Conservation (phyloP, 345 rosid species). For the Punica granatum region DNA sequence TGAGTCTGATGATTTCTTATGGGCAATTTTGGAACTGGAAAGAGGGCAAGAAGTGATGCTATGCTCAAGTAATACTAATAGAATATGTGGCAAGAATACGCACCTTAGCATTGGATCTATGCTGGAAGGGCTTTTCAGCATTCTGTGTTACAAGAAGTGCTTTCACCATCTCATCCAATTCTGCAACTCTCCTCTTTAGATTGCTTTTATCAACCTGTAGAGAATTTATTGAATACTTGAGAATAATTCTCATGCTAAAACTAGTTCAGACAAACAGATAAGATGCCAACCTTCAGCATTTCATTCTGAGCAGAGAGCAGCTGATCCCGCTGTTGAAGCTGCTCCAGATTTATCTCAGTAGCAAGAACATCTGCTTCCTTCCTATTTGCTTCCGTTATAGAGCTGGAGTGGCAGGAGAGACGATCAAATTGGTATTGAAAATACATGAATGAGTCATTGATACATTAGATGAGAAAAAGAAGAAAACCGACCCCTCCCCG, state of each 20-base stretch:
- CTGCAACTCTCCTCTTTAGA: conserved; percentile 55
- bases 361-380: conserved; percentile 62
- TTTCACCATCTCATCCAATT: conserved; percentile 58
- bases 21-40: background rate
- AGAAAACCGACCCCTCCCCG: background rate
- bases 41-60: background rate
- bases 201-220: conserved; percentile 68
- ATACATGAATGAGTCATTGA: background rate
- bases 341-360: conserved; percentile 51
- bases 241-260: background rate
- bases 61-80: background rate
- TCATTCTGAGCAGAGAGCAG: conserved; percentile 75
- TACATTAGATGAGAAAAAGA: background rate
- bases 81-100: background rate
- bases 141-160: conserved; percentile 29
- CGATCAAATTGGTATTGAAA: background rate
- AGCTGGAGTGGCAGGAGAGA: conserved; percentile 28
- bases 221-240: conserved; percentile 1
- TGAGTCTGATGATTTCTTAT: background rate
- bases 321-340: conserved; percentile 70
- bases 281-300: conserved; percentile 52
- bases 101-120: conserved; percentile 27
- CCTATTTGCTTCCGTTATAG: conserved; percentile 44
- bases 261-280: background rate
- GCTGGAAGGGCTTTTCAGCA: conserved; percentile 30